phyloP scores from a whole-genome alignment of 2,329 filamentous ascomycete species.

The Leptographium galeiforme region DNA sequence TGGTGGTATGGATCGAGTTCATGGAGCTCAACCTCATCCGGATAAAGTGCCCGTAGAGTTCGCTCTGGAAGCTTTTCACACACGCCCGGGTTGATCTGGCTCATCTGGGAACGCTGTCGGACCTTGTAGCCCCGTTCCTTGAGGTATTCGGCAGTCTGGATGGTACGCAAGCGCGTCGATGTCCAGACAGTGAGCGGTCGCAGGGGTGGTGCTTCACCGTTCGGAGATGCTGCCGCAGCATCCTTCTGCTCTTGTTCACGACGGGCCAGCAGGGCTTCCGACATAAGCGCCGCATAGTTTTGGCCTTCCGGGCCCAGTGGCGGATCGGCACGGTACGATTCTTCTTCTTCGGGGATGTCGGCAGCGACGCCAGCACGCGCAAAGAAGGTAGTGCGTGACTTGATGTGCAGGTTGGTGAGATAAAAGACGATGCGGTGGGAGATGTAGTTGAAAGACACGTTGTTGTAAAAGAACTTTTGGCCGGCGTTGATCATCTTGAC shows the following conservation, averaged over 20 bases:
- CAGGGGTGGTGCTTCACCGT: slow-evolving; percentile 42
- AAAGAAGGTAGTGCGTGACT: slow-evolving; percentile 87
- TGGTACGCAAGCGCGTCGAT: slow-evolving; percentile 76
- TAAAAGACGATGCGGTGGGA: slow-evolving; percentile 98
- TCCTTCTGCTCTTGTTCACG: slow-evolving; percentile 67
- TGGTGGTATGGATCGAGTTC: slow-evolving; percentile 94
- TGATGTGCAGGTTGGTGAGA: slow-evolving; percentile 93
- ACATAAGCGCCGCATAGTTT: slow-evolving; percentile 75
- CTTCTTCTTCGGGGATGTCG: slow-evolving; percentile 74
- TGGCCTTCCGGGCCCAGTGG: slow-evolving; percentile 67
- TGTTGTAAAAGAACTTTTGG: slow-evolving; percentile 87
- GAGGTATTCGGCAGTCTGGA: slow-evolving; percentile 80
- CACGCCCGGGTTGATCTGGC: slow-evolving; percentile 90
- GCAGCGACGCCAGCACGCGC: slow-evolving; percentile 75
- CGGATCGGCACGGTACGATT: slow-evolving; percentile 85
- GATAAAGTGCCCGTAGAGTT: slow-evolving; percentile 67
- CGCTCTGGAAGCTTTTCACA: slow-evolving; percentile 86
- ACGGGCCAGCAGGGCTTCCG: slow-evolving; percentile 68
- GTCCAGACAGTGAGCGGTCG: slow-evolving; percentile 84
- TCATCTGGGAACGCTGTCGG: slow-evolving; percentile 88
- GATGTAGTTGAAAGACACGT: slow-evolving; percentile 90
- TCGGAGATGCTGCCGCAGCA: slow-evolving; percentile 53
- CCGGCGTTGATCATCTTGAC: slow-evolving; percentile 99
- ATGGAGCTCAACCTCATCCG: slow-evolving; percentile 86
- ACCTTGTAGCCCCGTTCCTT: slow-evolving; percentile 70